A percentile compares a stretch with the other conserved stretches of the same genome.
Evolutionary conservation across 2,329 filamentous ascomycete genomes (phyloP).

Genomic region (Calonectria hawksworthii): DNA sequence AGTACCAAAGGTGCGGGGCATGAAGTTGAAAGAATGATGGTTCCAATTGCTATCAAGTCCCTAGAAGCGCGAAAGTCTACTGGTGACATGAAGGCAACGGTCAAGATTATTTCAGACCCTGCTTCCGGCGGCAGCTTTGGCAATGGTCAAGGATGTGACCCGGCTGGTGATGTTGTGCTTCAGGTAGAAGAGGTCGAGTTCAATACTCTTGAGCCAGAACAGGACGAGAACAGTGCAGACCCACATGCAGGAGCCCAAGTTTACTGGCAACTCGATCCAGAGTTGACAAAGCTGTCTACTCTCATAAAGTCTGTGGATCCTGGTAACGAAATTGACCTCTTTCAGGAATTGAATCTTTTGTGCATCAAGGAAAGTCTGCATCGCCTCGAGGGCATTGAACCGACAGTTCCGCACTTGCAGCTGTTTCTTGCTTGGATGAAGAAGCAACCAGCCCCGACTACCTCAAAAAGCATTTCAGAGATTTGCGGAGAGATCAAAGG

Average conservation of each 20-base stretch:
- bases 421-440: conserved; percentile 25
- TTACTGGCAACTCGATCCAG: conserved; percentile 24
- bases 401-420: conserved; percentile 6
- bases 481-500: not conserved
- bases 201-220: conserved; percentile 15
- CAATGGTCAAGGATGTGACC: not conserved
- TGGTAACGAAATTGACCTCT: conserved; percentile 10
- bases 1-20: conserved; percentile 16
- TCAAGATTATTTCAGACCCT: not conserved
- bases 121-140: not conserved
- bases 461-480: not conserved
- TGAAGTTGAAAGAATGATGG: conserved; percentile 15
- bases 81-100: conserved; percentile 14
- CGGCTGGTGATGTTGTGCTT: conserved; percentile 7
- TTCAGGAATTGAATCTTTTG: conserved; percentile 17
- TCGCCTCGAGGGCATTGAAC: conserved; percentile 10
- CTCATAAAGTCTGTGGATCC: conserved; percentile 15
- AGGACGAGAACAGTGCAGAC: conserved; percentile 7
- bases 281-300: conserved; percentile 15
- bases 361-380: conserved; percentile 19
- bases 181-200: conserved; percentile 15
- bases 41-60: conserved; percentile 19
- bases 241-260: conserved; percentile 21
- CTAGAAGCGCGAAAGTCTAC: conserved; percentile 13
- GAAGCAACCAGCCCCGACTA: conserved; percentile 9